These are phyloP conservation scores for Saccharomyces hybrid DNA, from an alignment of 1,139 yeast species.

Conservation along the genomic window DNA sequence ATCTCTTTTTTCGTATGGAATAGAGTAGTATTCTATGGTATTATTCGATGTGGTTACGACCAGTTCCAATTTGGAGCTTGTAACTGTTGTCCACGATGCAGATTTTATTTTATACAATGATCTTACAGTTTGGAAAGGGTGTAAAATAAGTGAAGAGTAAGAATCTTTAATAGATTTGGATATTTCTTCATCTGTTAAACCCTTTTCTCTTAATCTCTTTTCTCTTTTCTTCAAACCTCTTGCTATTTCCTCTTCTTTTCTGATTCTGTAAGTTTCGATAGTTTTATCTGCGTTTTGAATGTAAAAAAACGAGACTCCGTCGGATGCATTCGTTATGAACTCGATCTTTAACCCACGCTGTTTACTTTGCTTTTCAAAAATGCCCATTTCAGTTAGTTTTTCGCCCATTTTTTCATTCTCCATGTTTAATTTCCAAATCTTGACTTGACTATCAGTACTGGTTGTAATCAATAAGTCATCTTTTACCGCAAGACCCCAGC, in stretches of 20 bases:
- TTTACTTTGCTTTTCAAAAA: slow-evolving; percentile 69
- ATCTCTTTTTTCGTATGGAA: slow-evolving; percentile 44
- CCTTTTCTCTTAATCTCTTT: slow-evolving; percentile 68
- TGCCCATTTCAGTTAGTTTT: slow-evolving; percentile 57
- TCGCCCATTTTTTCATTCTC: slow-evolving; percentile 40
- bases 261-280: slow-evolving; percentile 71
- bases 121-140: slow-evolving; percentile 57
- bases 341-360: slow-evolving; percentile 60
- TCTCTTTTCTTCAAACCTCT: slow-evolving; percentile 75
- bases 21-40: slow-evolving; percentile 59
- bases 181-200: slow-evolving; percentile 58
- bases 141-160: slow-evolving; percentile 50
- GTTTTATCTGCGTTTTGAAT: slow-evolving; percentile 75
- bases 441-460: slow-evolving; percentile 75
- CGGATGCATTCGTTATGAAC: slow-evolving; percentile 38
- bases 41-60: slow-evolving; percentile 64
- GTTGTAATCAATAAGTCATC: slow-evolving; percentile 51
- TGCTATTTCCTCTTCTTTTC: slow-evolving; percentile 69
- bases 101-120: slow-evolving; percentile 50
- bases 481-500: slow-evolving; percentile 68
- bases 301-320: slow-evolving; percentile 46
- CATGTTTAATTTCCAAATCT: slow-evolving; percentile 69
- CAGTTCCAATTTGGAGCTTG: slow-evolving; percentile 46
- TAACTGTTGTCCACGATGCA: slow-evolving; percentile 45
- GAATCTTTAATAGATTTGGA: slow-evolving; percentile 45